Conservation (phyloP, 371 early-diverging fungal species). For the Syncephalastrum sp. region DNA sequence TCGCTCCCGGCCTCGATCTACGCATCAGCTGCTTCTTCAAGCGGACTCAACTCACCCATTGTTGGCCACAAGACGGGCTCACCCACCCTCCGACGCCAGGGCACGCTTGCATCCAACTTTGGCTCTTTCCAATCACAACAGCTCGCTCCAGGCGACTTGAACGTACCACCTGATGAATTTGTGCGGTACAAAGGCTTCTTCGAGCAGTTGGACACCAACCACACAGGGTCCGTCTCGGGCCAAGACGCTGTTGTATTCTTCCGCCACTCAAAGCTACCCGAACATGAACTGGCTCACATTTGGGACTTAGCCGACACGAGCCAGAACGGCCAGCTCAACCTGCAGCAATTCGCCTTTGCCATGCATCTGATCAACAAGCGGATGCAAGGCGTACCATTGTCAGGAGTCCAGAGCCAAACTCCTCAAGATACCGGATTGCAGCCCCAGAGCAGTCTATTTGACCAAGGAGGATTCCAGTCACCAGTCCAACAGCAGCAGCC, state of each 20-base stretch:
- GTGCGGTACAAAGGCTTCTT: conserved; percentile 30
- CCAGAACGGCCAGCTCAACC: conserved; percentile 41
- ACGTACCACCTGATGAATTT: conserved; percentile 35
- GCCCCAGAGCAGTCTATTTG: too few species aligned
- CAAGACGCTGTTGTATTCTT: conserved; percentile 73
- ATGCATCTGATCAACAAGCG: conserved; percentile 62
- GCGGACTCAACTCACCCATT: conserved; percentile 31
- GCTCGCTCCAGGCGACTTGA: conserved; percentile 12
- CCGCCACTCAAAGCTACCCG: conserved; percentile 70
- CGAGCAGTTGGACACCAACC: conserved; percentile 28
- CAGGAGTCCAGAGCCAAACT: too few species aligned
- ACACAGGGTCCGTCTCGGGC: conserved; percentile 34
- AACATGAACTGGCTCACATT: conserved; percentile 64
- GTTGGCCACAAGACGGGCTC: conserved; percentile 10
- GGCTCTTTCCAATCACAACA: conserved; percentile 10
- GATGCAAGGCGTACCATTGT: conserved; percentile 30
- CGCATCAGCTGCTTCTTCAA: conserved; percentile 52
- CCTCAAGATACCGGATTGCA: too few species aligned
- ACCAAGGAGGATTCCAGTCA: too few species aligned
- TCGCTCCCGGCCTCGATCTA: conserved; percentile 59
- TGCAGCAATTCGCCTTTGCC: conserved; percentile 57
- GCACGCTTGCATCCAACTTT: background rate
- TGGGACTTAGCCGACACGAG: conserved; percentile 67
- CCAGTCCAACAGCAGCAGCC: too few species aligned
- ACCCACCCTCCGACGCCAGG: conserved; percentile 15